Conservation (phyloP, 1,284 basidiomycete genomes). For the Moniliella sp. region DNA sequence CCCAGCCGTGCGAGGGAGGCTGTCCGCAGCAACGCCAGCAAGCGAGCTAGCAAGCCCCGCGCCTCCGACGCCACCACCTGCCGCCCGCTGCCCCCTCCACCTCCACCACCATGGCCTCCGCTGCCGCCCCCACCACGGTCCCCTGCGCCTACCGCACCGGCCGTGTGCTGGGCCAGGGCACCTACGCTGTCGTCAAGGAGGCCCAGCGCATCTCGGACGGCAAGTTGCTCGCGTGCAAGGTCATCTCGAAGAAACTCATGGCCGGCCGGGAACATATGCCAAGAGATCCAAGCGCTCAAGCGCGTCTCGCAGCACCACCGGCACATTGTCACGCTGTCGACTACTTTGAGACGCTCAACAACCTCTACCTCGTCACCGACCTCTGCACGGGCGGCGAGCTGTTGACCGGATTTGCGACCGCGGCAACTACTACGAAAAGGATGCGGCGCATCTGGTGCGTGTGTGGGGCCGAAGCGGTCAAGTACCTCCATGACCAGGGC, state of each 20-base stretch:
- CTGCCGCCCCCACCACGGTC: too few species aligned
- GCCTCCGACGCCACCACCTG: too few species aligned
- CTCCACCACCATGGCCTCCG: too few species aligned
- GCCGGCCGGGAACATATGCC: constrained; percentile 21
- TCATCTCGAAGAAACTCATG: constrained; percentile 29
- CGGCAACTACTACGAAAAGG: too few species aligned
- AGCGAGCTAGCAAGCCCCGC: too few species aligned
- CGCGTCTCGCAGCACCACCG: too few species aligned
- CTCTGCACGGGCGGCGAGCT: constrained; percentile 26
- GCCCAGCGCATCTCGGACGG: constrained; percentile 14
- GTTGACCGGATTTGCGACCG: constrained; percentile 27
- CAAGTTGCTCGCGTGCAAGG: constrained; percentile 19
- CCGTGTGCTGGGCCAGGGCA: constrained; percentile 23
- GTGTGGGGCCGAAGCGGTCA: too few species aligned
- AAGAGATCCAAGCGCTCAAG: too few species aligned
- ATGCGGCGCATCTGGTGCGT: constrained; percentile 22
- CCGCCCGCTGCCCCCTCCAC: too few species aligned
- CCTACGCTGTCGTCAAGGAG: constrained; percentile 23
- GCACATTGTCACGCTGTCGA: constrained; percentile 29
- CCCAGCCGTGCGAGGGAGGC: neutral
- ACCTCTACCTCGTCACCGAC: constrained; percentile 28
- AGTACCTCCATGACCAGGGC: constrained; percentile 23
- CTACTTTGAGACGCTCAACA: constrained; percentile 26
- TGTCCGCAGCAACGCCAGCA: too few species aligned
- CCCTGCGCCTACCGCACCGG: too few species aligned